Conservation (phyloP, 352 stramenopile species). For the Phytophthora lateralis region DNA sequence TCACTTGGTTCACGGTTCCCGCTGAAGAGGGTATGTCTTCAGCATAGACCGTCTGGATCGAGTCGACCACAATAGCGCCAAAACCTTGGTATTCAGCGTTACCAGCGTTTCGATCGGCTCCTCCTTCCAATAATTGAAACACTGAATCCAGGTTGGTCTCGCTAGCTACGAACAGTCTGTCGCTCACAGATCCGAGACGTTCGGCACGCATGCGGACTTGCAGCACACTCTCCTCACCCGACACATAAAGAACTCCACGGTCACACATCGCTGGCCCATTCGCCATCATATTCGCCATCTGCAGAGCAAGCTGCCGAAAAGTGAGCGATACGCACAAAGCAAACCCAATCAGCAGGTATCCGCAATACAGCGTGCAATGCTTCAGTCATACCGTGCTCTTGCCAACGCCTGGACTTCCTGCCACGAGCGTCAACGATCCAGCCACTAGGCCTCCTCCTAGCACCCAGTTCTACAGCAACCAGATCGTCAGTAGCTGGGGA, state of each 20-base stretch:
- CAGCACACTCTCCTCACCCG: conserved; percentile 95
- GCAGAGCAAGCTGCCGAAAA: conserved; percentile 80
- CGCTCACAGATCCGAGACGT: conserved; percentile 72
- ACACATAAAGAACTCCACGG: conserved; percentile 94
- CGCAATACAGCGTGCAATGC: not conserved
- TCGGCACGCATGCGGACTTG: conserved; percentile 95
- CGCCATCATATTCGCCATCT: conserved; percentile 92
- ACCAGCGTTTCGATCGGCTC: conserved; percentile 4
- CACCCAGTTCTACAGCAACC: conserved; percentile 87
- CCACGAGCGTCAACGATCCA: conserved; percentile 94
- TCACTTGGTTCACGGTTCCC: conserved; percentile 93
- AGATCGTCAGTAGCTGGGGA: conserved; percentile 48
- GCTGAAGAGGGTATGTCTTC: conserved; percentile 81
- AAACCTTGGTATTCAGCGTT: conserved; percentile 35
- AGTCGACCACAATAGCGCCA: conserved; percentile 93
- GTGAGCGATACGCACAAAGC: not conserved
- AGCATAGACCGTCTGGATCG: conserved; percentile 96
- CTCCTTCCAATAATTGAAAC: conserved; percentile 59
- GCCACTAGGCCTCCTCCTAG: conserved; percentile 96
- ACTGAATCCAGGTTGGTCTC: conserved; percentile 87
- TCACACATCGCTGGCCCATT: conserved; percentile 11
- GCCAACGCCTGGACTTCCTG: conserved; percentile 94
- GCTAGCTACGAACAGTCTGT: conserved; percentile 78
- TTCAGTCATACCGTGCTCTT: conserved; percentile 81
- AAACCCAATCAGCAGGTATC: not conserved